phyloP scores from a whole-genome alignment of 306 rosid species.

The Spatholobus suberectus region DNA sequence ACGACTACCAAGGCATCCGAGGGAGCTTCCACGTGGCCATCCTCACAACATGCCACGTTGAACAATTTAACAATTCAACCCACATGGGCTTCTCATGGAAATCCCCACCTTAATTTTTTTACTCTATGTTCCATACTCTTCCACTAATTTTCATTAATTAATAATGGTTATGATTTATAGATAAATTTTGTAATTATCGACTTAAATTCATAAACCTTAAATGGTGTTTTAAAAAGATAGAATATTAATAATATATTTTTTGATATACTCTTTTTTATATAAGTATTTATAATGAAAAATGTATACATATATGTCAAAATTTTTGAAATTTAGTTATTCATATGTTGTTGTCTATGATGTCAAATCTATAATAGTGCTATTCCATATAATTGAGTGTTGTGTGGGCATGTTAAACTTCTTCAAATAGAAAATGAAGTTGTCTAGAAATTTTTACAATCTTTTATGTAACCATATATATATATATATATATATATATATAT shows the following conservation, averaged over 20 bases:
- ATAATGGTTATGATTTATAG: background rate
- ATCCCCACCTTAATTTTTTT: background rate
- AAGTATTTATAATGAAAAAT: background rate
- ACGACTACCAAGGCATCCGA: constrained; percentile 50
- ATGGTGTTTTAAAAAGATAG: too few species aligned
- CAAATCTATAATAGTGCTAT: background rate
- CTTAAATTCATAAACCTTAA: background rate
- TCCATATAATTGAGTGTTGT: background rate
- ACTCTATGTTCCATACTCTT: background rate
- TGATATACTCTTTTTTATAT: too few species aligned
- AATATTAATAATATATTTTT: too few species aligned
- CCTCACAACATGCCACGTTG: background rate
- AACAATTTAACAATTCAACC: constrained; percentile 18
- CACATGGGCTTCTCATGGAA: constrained; percentile 44
- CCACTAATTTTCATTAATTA: background rate
- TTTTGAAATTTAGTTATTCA: background rate
- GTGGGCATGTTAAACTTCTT: background rate
- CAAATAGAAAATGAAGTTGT: background rate
- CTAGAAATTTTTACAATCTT: background rate
- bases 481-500: too few species aligned
- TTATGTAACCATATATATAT: background rate
- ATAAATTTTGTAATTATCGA: background rate
- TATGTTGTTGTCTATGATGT: background rate
- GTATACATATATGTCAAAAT: background rate
- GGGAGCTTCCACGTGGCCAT: constrained; percentile 59